Base-by-base conservation (phyloP, 2,329 filamentous ascomycete genomes). In the Didymella lethalis region DNA sequence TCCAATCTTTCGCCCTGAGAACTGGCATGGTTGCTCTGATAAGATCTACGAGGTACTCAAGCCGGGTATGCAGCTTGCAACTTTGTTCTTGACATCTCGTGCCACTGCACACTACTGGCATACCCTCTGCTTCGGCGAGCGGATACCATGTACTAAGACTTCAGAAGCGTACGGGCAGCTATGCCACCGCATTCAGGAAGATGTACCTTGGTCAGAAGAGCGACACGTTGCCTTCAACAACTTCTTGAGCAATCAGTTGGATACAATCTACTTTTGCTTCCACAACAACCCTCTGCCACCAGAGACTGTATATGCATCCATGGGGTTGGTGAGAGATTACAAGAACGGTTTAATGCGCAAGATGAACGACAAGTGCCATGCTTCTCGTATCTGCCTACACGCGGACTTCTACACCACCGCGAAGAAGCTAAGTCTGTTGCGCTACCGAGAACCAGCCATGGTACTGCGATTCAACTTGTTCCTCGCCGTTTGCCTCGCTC, bases 381-480 rank as follows among this genome's bases (percentile, higher is more conserved):
- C 69, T 6, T 74, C 72, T 54, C 67, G 72, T n/a, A 77, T 79
- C 28, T 75, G 75, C 49, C 61, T 79, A 2, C 75, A 78, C 52
- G 73, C 75, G 6, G 76, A 78, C 54, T 78, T 79, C 49, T 78
- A 78, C 45, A 78, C 75, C 11, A 77, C 75, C 2, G 76, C 76
- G 11, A 77, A 76, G 62, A 76, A 76, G 48, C 65, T 78, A 16
- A 76, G 73, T 53, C 18, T 76, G 1, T 41, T 78, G 28, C 70
- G 69, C 36, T 77, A 74, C 54, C 73, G 74, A 16, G 76, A 78
- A 32, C 76, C 75, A 7, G 75, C 74, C 4, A 77, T 77, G 75
- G 76, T 78, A 0, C 49, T 79, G 23, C 75, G 77, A 12, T 79
- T 77, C 67, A 77, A 78, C 41, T 65, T 79, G 31, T 78, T 78